Conservation (phyloP, 2,329 filamentous ascomycete genomes). For the Pseudogymnoascus sp. region DNA sequence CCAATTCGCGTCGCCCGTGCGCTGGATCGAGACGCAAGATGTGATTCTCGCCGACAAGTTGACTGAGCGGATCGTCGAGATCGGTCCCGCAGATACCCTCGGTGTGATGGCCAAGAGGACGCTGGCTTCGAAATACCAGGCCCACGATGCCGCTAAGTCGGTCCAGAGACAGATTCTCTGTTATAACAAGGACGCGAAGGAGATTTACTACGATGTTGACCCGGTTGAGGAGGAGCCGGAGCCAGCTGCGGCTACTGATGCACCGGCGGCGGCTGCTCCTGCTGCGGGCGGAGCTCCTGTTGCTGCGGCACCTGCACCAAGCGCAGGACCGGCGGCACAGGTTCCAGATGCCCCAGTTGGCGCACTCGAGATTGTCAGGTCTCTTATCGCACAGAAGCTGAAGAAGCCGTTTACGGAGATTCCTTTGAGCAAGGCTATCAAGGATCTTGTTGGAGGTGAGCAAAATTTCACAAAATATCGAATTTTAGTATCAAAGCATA, state of each 20-base stretch:
- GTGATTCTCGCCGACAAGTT: conserved; percentile 94
- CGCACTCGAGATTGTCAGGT: conserved; percentile 81
- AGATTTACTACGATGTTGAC: conserved; percentile 99
- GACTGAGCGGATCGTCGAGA: conserved; percentile 94
- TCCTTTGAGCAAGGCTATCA: conserved; percentile 92
- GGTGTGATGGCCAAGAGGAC: conserved; percentile 97
- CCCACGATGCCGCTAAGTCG: conserved; percentile 93
- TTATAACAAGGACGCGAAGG: conserved; percentile 98
- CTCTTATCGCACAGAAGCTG: conserved; percentile 90
- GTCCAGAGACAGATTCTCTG: conserved; percentile 96
- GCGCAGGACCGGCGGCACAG: conserved; percentile 77
- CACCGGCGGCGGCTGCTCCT: conserved; percentile 34
- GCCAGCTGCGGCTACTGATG: conserved; percentile 38
- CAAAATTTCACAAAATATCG: conserved; percentile 16
- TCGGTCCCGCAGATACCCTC: conserved; percentile 92
- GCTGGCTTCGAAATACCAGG: conserved; percentile 93
- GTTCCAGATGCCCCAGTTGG: conserved; percentile 81
- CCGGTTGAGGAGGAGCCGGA: conserved; percentile 85
- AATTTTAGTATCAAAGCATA: conserved; percentile 13
- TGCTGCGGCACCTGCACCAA: conserved; percentile 50
- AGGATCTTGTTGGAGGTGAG: conserved; percentile 93
- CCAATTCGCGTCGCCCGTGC: conserved; percentile 95
- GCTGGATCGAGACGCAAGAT: conserved; percentile 99
- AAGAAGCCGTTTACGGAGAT: conserved; percentile 90
- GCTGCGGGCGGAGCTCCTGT: conserved; percentile 45